Evolutionary conservation across 495 filamentous ascomycete species (phyloP), one percentile per base, ranked within the genome.

Genomic region (Trichoderma asperelloides): DNA sequence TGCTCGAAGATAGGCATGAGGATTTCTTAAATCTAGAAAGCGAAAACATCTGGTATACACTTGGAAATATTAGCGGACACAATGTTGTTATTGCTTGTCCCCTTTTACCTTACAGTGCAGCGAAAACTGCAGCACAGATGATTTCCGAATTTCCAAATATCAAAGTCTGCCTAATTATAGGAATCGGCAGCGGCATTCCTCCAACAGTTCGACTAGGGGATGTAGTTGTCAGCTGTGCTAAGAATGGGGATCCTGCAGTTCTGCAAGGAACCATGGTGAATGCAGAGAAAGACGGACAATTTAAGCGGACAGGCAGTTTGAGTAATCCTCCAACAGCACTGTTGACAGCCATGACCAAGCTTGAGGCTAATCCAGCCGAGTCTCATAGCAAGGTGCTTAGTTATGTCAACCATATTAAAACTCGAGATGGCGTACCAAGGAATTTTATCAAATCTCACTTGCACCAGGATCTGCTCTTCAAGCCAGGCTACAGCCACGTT

Each of bases 1-100:
- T 62, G 55, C 55, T 62, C 2, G 55, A 62, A 3, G 5, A 2
- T 2, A 21, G 13, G 55, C 55, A 62, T 13, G 13, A 16, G 5
- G 13, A 11, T 12, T 13, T 62, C 7, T 23, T 13, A 25, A 62
- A 62, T 25, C 28, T 6, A 1, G 13, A 2, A 25, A 12, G 2
- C n/a, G 55, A 62, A 6, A 23, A 12, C 11, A 77, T 74, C 66
- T 33, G 51, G 2, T 79, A 79, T 66, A 62, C 30, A 0, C 65
- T 76, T 6, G 77, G 77, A 12, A 28, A 62, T 3, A 77, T 80
- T 12, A 68, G 70, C 0, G 43, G 47, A 55, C 75, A 80, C 65
- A 76, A 83, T 67, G 66, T 84, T 25, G 78, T 78, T 18, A 73
- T 85, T 64, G 75, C 77, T 3, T 79, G 76, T 64, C 68, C 82